Conservation (phyloP, 2,329 filamentous ascomycete species). For the Paecilomyces dactylethromorphus region DNA sequence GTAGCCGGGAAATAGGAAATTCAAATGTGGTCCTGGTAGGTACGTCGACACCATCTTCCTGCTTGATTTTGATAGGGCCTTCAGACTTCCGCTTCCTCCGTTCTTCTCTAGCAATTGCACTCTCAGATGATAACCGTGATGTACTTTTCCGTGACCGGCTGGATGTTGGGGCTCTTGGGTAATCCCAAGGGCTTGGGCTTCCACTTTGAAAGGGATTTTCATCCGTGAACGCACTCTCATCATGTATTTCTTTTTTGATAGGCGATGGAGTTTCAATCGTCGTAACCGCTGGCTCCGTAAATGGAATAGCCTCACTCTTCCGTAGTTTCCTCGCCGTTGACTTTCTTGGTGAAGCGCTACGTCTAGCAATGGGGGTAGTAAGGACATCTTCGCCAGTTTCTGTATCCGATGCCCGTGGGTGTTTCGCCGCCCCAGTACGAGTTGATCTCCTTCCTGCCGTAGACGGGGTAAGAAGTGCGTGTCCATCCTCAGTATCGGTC, state of each 20-base stretch:
- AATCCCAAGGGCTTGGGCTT: constrained; percentile 52
- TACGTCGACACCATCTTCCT: constrained; percentile 48
- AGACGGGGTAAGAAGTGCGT: constrained; percentile 19
- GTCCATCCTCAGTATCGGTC: constrained; percentile 27
- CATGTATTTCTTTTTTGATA: constrained; percentile 39
- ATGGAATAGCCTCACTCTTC: constrained; percentile 40
- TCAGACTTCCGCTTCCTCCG: constrained; percentile 25
- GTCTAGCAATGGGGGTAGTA: constrained; percentile 27
- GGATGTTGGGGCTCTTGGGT: constrained; percentile 32
- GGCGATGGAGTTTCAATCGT: constrained; percentile 24
- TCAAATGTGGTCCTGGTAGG: constrained; percentile 55
- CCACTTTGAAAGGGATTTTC: constrained; percentile 94
- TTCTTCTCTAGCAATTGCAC: constrained; percentile 16
- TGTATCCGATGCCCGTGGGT: constrained; percentile 22
- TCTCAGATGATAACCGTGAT: constrained; percentile 34
- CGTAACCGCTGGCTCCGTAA: constrained; percentile 23
- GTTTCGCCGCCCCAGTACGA: constrained; percentile 28
- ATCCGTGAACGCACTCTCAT: constrained; percentile 68
- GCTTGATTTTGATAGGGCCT: constrained; percentile 31
- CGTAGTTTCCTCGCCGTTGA: constrained; percentile 47
- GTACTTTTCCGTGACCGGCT: constrained; percentile 47
- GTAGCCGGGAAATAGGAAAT: constrained; percentile 43
- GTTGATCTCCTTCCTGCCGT: constrained; percentile 24
- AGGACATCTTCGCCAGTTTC: constrained; percentile 24
- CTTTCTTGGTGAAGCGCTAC: constrained; percentile 25